Base-by-base conservation (phyloP, 1,284 basidiomycete species). In the Paramarasmius palmivorus region DNA sequence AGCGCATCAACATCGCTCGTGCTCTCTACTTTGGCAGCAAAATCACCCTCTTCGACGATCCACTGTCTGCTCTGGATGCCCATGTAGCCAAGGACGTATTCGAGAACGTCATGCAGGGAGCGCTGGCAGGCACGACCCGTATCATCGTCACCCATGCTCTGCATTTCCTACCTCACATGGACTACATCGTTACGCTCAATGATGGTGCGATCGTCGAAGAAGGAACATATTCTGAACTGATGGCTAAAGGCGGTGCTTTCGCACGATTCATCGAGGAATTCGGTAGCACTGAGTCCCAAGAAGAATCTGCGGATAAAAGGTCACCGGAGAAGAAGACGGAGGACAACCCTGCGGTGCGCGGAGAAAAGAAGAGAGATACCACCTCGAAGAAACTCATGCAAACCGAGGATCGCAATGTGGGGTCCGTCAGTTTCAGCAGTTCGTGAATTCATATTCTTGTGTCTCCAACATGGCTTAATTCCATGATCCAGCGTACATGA, bases 31-130 rank as follows among this genome's bases (percentile, higher is more conserved):
- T 83, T 63, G 76, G 90, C 59, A 85, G 89, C 1, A 91, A 93
- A 54, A 88, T 96, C 56, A 86, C 44, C 35, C 19, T 36, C 25
- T 39, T 40, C 5, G 32, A 80, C 76, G 92, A 93, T 63, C 89
- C 90, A 10, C 74, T 89, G 7, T 87, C 82, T 6, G 88, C 88
- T 23, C 77, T 92, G 35, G 92, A 91, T 65, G 92, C 93, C 4
- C 92, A 95, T 62, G 92, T 95, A 45, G 92, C 92, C 42, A 91
- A 90, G 65, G 78, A 84, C 5, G 84, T 96, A 22, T 94, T 95
- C 73, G 83, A 89, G 63, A 87, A 94, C 58, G 90, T 93, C 25
- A 78, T 95, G 57, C 77, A 86, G 56, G 81, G 84, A 59, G 79
- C 65, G 22, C 63, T 74, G 7, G 62, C 69, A 9, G 82, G 80